Conservation (phyloP, 2,329 filamentous ascomycete species). For the Epichloe gansuensis region DNA sequence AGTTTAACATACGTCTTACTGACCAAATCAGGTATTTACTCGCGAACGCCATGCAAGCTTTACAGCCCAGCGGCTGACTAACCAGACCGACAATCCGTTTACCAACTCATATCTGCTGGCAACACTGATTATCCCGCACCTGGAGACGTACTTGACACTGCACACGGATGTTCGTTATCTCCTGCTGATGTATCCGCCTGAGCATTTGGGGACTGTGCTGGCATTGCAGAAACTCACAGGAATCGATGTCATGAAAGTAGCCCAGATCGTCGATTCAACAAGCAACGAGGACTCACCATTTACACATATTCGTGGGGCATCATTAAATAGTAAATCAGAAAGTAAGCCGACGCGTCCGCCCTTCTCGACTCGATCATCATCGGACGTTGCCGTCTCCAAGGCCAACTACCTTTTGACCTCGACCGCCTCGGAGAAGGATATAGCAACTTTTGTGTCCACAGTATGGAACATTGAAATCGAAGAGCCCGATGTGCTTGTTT, state of each 20-base stretch:
- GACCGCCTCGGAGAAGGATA: slow-evolving; percentile 40
- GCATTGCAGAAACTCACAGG: slow-evolving; percentile 47
- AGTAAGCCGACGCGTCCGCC: slow-evolving; percentile 11
- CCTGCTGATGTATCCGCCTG: slow-evolving; percentile 45
- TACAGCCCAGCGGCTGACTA: slow-evolving; percentile 36
- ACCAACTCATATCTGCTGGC: slow-evolving; percentile 42
- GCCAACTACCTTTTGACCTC: slow-evolving; percentile 47
- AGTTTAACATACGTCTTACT: neutral
- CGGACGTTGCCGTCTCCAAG: slow-evolving; percentile 30
- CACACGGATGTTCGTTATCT: slow-evolving; percentile 43
- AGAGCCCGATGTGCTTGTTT: slow-evolving; percentile 21
- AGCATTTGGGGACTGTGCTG: slow-evolving; percentile 43
- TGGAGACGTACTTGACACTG: slow-evolving; percentile 45
- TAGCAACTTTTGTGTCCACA: slow-evolving; percentile 39
- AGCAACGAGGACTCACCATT: slow-evolving; percentile 25
- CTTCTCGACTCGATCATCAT: slow-evolving; percentile 15
- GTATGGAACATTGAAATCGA: slow-evolving; percentile 33
- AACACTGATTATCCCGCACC: slow-evolving; percentile 44
- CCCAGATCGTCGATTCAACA: slow-evolving; percentile 39
- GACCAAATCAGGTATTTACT: slow-evolving; percentile 39
- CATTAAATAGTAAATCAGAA: slow-evolving; percentile 15
- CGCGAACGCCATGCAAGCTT: slow-evolving; percentile 46
- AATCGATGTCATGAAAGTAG: slow-evolving; percentile 43
- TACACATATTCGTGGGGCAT: slow-evolving; percentile 26
- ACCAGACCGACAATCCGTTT: slow-evolving; percentile 43